These are phyloP conservation scores for Podospora conica DNA, from an alignment of 495 filamentous ascomycete species.

Conservation along the genomic window DNA sequence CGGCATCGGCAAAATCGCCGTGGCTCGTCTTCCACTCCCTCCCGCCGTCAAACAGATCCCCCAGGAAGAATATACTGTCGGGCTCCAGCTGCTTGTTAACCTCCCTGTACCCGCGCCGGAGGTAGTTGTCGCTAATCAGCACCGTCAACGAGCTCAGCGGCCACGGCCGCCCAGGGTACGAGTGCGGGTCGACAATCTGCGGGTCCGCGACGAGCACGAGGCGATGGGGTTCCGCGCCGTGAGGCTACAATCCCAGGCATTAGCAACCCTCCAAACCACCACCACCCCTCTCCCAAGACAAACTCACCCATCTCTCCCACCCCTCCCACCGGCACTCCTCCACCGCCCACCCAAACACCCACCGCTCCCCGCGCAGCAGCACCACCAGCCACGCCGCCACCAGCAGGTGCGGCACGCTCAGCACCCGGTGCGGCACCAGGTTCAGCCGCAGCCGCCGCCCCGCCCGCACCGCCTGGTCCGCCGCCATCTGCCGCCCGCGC, in stretches of 20 bases:
- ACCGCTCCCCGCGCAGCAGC: constrained; percentile 83
- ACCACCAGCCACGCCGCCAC: constrained; percentile 68
- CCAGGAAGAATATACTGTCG: constrained; percentile 81
- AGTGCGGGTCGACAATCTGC: constrained; percentile 96
- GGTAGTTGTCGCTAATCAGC: constrained; percentile 79
- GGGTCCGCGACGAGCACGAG: constrained; percentile 89
- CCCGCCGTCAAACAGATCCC: constrained; percentile 94
- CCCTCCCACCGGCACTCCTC: constrained; percentile 70
- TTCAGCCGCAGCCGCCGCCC: constrained; percentile 34
- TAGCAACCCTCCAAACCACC: not conserved
- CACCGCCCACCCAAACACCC: constrained; percentile 61
- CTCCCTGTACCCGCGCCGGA: constrained; percentile 68
- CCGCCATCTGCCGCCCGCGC: constrained; percentile 30
- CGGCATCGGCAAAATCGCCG: constrained; percentile 54
- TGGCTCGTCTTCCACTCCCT: constrained; percentile 79
- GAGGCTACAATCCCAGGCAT: constrained; percentile 51
- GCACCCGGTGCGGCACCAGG: constrained; percentile 37
- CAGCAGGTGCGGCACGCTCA: constrained; percentile 60
- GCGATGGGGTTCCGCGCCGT: constrained; percentile 72
- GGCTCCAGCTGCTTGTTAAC: constrained; percentile 67
- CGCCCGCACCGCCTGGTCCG: constrained; percentile 20
- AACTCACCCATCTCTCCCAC: constrained; percentile 89
- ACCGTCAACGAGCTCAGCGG: constrained; percentile 73
- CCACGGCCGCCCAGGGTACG: constrained; percentile 91
- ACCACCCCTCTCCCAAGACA: not conserved